Conservation (phyloP, 2,329 filamentous ascomycete species). For the Rhexocercosporidium sp. region DNA sequence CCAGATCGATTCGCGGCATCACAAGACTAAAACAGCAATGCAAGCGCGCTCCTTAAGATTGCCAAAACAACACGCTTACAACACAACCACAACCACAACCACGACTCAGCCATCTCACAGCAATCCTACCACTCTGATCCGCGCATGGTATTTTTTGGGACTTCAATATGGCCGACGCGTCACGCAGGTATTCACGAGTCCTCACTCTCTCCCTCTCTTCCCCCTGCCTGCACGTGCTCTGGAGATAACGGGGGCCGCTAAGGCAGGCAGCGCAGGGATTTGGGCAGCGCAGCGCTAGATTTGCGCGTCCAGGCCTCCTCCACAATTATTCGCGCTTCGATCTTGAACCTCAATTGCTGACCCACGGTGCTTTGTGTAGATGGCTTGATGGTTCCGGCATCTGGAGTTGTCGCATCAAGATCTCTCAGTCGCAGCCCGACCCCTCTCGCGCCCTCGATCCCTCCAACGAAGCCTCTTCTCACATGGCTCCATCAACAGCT, state of each 20-base stretch:
- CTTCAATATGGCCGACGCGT: conserved; percentile 38
- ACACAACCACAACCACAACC: not conserved
- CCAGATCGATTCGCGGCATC: not conserved
- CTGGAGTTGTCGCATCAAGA: conserved; percentile 43
- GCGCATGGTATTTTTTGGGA: conserved; percentile 16
- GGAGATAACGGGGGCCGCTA: conserved; percentile 6
- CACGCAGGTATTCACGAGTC: conserved; percentile 35
- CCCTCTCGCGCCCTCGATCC: conserved; percentile 16
- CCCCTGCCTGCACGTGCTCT: conserved; percentile 23
- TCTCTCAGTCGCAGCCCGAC: conserved; percentile 32
- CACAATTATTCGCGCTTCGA: conserved; percentile 7
- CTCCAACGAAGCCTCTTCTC: conserved; percentile 10
- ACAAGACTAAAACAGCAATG: not conserved
- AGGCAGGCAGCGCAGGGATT: conserved; percentile 8
- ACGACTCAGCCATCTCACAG: not conserved
- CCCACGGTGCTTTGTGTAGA: conserved; percentile 29
- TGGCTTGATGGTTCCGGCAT: conserved; percentile 41
- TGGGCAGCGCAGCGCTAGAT: conserved; percentile 7
- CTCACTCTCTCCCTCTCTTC: conserved; percentile 10
- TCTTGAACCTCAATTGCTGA: conserved; percentile 21
- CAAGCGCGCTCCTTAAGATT: not conserved
- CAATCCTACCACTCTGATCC: not conserved
- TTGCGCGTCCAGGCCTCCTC: conserved; percentile 12
- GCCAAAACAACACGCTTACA: not conserved
- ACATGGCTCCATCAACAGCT: conserved; percentile 31